Conservation (phyloP, 345 rosid genomes). For the Arabis hirsuta region DNA sequence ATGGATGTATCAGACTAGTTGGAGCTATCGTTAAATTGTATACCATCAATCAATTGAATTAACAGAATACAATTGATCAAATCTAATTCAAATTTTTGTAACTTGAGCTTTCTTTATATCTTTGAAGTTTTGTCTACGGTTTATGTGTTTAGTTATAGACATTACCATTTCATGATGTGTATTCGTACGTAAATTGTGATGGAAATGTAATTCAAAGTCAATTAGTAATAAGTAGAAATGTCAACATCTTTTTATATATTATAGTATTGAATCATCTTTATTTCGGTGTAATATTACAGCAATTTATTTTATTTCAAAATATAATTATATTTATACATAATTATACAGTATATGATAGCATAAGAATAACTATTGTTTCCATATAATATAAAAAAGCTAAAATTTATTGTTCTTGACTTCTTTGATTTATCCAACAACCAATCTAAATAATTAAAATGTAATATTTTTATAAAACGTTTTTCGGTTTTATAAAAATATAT, state of each 20-base stretch:
- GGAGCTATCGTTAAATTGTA: not conserved
- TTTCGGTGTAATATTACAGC: too few species aligned
- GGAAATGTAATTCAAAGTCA: too few species aligned
- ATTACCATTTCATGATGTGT: too few species aligned
- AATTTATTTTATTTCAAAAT: too few species aligned
- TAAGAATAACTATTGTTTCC: not conserved
- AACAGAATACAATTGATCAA: too few species aligned
- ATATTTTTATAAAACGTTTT: not conserved
- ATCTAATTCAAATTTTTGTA: too few species aligned
- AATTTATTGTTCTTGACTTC: not conserved
- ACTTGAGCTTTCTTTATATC: not conserved
- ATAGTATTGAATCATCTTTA: not conserved
- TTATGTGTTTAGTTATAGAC: not conserved
- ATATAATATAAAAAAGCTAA: not conserved
- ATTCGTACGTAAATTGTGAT: too few species aligned
- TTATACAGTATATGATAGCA: not conserved
- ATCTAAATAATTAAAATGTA: not conserved
- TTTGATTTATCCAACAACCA: not conserved
- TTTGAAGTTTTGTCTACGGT: not conserved
- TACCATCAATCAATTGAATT: too few species aligned
- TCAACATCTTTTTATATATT: not conserved
- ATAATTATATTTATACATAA: not conserved
- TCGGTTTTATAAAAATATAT: not conserved
- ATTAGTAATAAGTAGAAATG: too few species aligned
- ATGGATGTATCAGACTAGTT: not conserved